Evolutionary conservation across 2,329 filamentous ascomycete genomes (phyloP).

Genomic region (Fusarium oligoseptatum): DNA sequence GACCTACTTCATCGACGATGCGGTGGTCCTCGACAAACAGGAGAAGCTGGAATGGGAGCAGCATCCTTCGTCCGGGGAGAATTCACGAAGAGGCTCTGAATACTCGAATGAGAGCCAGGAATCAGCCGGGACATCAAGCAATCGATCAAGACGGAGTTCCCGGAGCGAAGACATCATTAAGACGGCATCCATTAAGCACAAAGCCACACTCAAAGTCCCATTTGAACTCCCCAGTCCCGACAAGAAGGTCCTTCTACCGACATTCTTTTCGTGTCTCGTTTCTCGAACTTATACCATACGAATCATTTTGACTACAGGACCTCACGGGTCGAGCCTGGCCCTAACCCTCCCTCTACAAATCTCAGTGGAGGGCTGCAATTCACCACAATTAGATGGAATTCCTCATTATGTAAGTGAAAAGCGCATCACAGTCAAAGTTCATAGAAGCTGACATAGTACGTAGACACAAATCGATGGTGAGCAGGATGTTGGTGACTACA

Average conservation of each 20-base stretch:
- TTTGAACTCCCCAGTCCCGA: slow-evolving; percentile 22
- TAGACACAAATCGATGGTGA: slow-evolving; percentile 29
- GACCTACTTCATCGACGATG: slow-evolving; percentile 31
- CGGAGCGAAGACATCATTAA: slow-evolving; percentile 13
- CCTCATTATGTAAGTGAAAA: slow-evolving; percentile 38
- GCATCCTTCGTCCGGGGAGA: neutral
- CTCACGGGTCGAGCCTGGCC: slow-evolving; percentile 11
- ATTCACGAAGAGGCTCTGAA: slow-evolving; percentile 22
- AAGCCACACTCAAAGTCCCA: neutral
- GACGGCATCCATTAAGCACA: slow-evolving; percentile 7
- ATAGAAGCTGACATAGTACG: rapidly evolving
- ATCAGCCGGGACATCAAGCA: neutral
- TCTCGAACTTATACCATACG: slow-evolving; percentile 27
- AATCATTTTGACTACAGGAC: neutral
- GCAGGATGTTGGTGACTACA: slow-evolving; percentile 18
- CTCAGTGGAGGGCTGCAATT: neutral
- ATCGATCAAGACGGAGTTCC: neutral
- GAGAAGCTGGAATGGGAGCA: slow-evolving; percentile 1
- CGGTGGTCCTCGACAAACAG: neutral
- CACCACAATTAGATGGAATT: slow-evolving; percentile 4
- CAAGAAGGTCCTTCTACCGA: slow-evolving; percentile 31
- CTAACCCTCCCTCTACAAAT: slow-evolving; percentile 32
- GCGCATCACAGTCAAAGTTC: too few species aligned
- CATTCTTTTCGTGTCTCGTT: slow-evolving; percentile 35
- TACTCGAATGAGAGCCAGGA: neutral